Evolutionary conservation across 345 rosid species (phyloP).

Genomic region (Cardamine resedifolia): DNA sequence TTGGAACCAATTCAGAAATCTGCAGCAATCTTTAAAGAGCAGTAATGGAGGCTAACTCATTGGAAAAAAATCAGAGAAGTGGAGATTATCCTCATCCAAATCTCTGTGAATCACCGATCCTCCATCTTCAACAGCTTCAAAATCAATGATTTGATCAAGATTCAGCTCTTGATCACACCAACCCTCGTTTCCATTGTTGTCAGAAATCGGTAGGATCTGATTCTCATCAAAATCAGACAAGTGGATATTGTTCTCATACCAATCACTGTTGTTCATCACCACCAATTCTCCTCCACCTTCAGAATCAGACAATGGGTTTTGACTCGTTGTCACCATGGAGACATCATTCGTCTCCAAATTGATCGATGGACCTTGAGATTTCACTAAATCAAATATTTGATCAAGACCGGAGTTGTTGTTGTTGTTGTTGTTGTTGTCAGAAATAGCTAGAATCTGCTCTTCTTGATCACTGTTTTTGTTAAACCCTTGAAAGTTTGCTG

Average conservation of each 20-base stretch:
- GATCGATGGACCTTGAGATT: background rate
- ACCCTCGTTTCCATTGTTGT: background rate
- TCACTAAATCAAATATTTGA: background rate
- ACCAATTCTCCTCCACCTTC: background rate
- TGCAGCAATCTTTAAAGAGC: background rate
- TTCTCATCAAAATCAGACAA: background rate
- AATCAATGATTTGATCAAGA: background rate
- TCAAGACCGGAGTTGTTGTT: constrained; percentile 10
- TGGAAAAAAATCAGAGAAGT: background rate
- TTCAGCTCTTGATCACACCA: background rate
- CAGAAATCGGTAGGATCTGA: background rate
- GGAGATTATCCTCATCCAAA: background rate
- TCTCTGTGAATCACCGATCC: background rate
- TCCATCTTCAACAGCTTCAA: background rate
- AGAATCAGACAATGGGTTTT: background rate
- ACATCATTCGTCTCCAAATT: background rate
- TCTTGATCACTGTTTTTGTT: background rate
- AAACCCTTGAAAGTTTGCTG: background rate
- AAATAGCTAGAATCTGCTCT: background rate
- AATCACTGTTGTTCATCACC: background rate
- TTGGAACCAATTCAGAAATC: constrained; percentile 34
- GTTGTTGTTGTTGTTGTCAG: background rate
- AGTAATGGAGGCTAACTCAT: background rate
- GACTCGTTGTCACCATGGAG: background rate
- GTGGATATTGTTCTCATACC: background rate